Percentiles rank a stretch among this genome's conserved stretches.
phyloP scores from a whole-genome alignment of 257 asterid genomes.

The Solanum pimpinellifolium region DNA sequence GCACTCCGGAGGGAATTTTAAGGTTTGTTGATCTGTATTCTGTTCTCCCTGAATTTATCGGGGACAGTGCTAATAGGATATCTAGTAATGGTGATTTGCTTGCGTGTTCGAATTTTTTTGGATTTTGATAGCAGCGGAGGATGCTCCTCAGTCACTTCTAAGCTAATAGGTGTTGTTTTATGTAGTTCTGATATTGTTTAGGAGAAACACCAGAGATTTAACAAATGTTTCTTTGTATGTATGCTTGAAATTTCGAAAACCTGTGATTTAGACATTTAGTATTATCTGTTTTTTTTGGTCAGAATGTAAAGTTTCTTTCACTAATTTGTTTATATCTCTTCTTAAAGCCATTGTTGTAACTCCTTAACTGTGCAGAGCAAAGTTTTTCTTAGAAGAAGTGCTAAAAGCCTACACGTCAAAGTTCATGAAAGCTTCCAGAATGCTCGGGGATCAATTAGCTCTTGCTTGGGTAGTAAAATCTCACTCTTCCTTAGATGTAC shows the following conservation, averaged over 20 bases:
- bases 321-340: neutral
- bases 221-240: neutral
- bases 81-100: neutral
- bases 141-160: neutral
- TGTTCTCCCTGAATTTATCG: neutral
- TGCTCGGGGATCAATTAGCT: conserved; percentile 97
- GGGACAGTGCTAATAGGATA: neutral
- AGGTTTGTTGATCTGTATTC: conserved; percentile 34
- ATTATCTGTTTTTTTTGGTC: neutral
- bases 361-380: conserved; percentile 42
- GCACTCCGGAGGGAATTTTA: conserved; percentile 59
- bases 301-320: neutral
- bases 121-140: neutral
- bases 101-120: neutral
- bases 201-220: neutral
- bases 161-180: neutral
- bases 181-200: neutral
- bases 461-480: conserved; percentile 81
- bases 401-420: conserved; percentile 41
- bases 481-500: conserved; percentile 36
- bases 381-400: conserved; percentile 56
- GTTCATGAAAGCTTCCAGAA: conserved; percentile 82
- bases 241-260: neutral
- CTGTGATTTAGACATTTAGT: neutral
- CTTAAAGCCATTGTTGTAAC: neutral